phyloP scores from a whole-genome alignment of 139 green algal genomes.

The Tetratostichococcus sp. region DNA sequence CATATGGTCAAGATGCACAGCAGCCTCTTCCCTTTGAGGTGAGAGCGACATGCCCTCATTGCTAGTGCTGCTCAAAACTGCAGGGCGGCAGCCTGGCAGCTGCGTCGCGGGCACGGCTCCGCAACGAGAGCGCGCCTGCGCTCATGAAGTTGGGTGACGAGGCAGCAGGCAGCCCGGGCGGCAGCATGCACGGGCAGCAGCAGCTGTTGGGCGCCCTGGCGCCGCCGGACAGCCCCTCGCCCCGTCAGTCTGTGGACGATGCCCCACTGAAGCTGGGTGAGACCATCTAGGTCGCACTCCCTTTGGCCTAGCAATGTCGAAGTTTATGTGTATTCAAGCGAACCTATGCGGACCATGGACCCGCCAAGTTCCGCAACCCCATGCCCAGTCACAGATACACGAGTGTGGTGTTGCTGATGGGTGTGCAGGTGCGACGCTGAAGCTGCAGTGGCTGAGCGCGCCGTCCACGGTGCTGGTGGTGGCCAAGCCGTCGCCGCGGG shows the following conservation, averaged over 20 bases:
- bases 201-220: background rate
- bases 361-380: too few relatives aligned
- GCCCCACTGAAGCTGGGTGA: background rate
- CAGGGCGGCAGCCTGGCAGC: background rate
- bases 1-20: too few relatives aligned
- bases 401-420: background rate
- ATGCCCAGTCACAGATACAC: too few relatives aligned
- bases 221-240: background rate
- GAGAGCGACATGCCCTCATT: too few relatives aligned
- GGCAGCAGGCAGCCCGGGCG: background rate
- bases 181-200: background rate
- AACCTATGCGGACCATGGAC: too few relatives aligned
- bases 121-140: background rate
- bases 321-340: too few relatives aligned
- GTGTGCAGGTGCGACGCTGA: conserved; percentile 31
- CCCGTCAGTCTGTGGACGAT: background rate
- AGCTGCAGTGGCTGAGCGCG: conserved; percentile 54
- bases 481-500: conserved; percentile 36
- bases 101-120: background rate
- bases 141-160: background rate
- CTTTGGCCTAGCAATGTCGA: too few relatives aligned
- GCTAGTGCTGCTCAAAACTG: background rate
- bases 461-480: conserved; percentile 44
- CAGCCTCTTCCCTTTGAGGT: too few relatives aligned
- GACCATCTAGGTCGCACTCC: too few relatives aligned